Evolutionary conservation across 2,329 filamentous ascomycete genomes (phyloP).

Genomic region (Paecilomyces niveus): DNA sequence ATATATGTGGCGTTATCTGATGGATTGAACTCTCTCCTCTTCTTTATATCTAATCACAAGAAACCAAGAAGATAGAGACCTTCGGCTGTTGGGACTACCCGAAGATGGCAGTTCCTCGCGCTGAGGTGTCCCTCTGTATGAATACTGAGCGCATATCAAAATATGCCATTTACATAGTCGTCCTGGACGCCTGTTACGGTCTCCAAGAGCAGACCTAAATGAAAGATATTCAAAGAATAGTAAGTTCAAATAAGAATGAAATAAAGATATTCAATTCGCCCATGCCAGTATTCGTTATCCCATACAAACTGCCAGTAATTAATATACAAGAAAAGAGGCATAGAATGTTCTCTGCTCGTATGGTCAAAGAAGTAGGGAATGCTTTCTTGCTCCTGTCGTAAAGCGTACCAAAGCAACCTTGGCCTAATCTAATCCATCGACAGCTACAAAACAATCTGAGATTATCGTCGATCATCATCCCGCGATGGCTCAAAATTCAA

Average conservation of each 20-base stretch:
- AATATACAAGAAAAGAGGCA: not conserved
- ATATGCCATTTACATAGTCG: not conserved
- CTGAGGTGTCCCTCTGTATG: not conserved
- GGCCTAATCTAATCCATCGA: too few relatives aligned
- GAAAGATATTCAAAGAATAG: not conserved
- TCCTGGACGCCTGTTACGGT: not conserved
- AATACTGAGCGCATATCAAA: not conserved
- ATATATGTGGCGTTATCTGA: not conserved
- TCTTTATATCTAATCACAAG: slow-evolving; percentile 2
- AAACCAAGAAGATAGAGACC: slow-evolving; percentile 5
- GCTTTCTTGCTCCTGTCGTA: slow-evolving; percentile 4
- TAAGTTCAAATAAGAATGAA: not conserved
- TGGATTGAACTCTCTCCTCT: slow-evolving; percentile 2
- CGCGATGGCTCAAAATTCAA: slow-evolving; percentile 62
- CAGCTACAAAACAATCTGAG: slow-evolving; percentile 17
- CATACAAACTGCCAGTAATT: not conserved
- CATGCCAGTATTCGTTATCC: not conserved
- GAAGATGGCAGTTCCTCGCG: not conserved
- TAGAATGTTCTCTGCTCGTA: not conserved
- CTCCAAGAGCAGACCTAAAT: not conserved
- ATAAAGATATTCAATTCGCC: not conserved
- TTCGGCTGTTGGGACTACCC: not conserved
- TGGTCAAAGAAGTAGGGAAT: slow-evolving; percentile 3
- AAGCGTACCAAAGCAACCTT: not conserved
- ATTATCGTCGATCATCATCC: slow-evolving; percentile 46